Evolutionary conservation across 2,329 filamentous ascomycete genomes (phyloP), one percentile per base, ranked within the genome.

Genomic region (Orbilia javanica): DNA sequence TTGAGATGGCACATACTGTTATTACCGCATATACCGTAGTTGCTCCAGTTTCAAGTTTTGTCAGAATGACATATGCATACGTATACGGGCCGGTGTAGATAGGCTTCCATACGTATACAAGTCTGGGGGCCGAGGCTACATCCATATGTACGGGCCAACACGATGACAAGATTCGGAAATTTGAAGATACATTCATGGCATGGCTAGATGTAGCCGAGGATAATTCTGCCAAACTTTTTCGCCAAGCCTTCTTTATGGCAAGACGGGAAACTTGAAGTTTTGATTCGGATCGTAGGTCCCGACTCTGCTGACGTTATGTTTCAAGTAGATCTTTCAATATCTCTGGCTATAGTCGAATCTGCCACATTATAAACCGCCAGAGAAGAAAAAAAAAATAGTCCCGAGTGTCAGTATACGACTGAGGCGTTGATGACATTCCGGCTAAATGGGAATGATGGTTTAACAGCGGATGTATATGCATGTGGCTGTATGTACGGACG

Each of bases 301-400:
- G 62, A 25, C 27, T 65, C 20, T 52, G 18, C 39, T 65, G 42
- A 65, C 42, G 29, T 65, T 65, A 65, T 50, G 62, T 65, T 65
- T 64, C 60, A 50, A 31, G 20, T 42, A 60, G 55, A 60, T 18
- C 34, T 60, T 18, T 42, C 55, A 20, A 25, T 27, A 25, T 1
- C 18, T 60, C 55, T 39, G 55, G 55, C 20, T 60, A 29, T 60
- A 60, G 22, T 60, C 18, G 34, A 42, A 42, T 27, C 29, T 64
- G 20, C 39, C 39, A 48, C 25, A 64, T 31, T 31, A 11, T n/a
- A 11, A 34, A 20, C n/a, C 8, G 29, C 29, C 27, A 50, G 39
- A 48, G 15, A 50, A 13, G 39, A 36, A 13, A 39, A 36, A n/a
- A 25, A 2, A 48, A 50, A 5, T 18, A n/a, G n/a, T n/a, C 13